phyloP scores from a whole-genome alignment of 345 rosid genomes.

The Eucalyptus polyanthemos region DNA sequence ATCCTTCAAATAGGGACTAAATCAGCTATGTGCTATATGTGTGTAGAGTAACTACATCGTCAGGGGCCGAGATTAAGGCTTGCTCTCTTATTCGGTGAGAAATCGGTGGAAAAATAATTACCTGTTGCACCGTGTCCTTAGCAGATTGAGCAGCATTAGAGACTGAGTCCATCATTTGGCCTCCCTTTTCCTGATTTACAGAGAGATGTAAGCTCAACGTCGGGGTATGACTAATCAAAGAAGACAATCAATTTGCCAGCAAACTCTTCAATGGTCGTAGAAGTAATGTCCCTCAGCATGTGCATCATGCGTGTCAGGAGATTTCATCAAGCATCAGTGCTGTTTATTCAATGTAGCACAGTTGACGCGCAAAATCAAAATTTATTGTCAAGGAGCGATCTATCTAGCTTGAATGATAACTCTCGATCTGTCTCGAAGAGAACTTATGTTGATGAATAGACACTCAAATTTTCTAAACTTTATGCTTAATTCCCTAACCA shows the following conservation, averaged over 20 bases:
- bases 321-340: not conserved
- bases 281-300: not conserved
- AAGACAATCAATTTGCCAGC: not conserved
- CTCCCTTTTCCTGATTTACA: slow-evolving; percentile 40
- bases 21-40: not conserved
- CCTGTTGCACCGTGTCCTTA: slow-evolving; percentile 41
- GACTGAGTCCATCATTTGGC: slow-evolving; percentile 38
- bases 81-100: not conserved
- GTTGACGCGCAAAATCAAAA: not conserved
- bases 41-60: not conserved
- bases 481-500: not conserved
- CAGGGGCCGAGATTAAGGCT: not conserved
- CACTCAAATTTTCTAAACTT: not conserved
- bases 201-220: not conserved
- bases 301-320: not conserved
- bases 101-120: not conserved
- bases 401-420: not conserved
- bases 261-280: not conserved
- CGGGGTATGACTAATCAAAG: not conserved
- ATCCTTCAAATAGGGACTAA: not conserved
- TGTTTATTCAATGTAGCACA: not conserved
- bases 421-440: not conserved
- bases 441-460: not conserved
- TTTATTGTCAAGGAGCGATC: not conserved
- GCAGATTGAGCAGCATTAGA: slow-evolving; percentile 49